phyloP scores from a whole-genome alignment of 352 stramenopile genomes.

The Phytopythium kandeliae region DNA sequence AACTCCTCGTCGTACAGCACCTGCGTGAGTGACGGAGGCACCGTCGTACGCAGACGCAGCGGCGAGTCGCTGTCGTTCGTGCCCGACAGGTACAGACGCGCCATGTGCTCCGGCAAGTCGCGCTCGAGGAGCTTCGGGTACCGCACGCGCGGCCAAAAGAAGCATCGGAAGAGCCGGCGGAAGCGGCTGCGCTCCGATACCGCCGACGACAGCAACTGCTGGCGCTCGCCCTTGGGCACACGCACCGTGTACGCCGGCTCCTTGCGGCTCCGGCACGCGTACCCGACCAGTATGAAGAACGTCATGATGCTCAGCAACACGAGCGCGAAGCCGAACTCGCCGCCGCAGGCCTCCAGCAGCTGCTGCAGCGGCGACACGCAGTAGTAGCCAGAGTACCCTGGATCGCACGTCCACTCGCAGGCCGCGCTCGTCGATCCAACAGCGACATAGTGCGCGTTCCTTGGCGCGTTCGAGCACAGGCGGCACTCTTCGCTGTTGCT shows the following conservation, averaged over 20 bases:
- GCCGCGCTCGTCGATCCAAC: constrained; percentile 33
- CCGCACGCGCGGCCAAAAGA: constrained; percentile 69
- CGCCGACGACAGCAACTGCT: constrained; percentile 57
- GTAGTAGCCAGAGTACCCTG: constrained; percentile 64
- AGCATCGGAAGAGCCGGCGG: constrained; percentile 46
- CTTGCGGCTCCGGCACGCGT: constrained; percentile 63
- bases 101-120: constrained; percentile 81
- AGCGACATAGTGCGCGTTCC: constrained; percentile 63
- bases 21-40: constrained; percentile 45
- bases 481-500: constrained; percentile 75
- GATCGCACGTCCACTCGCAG: constrained; percentile 72
- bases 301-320: constrained; percentile 59
- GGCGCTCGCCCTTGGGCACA: constrained; percentile 45
- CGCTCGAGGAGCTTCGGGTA: constrained; percentile 78
- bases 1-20: constrained; percentile 73
- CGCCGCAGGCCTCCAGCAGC: constrained; percentile 66
- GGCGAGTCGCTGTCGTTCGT: constrained; percentile 59
- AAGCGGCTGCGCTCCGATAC: constrained; percentile 55
- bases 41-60: constrained; percentile 51
- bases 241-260: constrained; percentile 49
- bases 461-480: constrained; percentile 49
- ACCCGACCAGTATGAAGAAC: constrained; percentile 72
- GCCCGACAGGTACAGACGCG: constrained; percentile 63
- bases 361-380: constrained; percentile 76
- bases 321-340: constrained; percentile 64